phyloP scores from a whole-genome alignment of 163 green algal species.

The Volvox carteri region DNA sequence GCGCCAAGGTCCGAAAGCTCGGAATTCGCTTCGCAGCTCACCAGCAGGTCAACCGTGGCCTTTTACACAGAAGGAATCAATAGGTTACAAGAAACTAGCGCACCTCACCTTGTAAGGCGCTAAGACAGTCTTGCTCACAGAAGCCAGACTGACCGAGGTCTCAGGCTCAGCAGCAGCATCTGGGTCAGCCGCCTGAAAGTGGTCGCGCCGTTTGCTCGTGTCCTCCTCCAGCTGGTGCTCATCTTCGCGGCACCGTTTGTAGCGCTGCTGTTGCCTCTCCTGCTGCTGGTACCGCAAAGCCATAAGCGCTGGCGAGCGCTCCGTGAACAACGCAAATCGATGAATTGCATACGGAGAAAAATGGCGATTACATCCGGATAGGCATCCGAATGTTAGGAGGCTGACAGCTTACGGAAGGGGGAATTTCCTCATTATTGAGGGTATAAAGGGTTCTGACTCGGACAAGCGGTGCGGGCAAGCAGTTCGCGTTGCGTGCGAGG shows the following conservation, averaged over 20 bases:
- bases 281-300: background rate
- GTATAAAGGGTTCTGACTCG: background rate
- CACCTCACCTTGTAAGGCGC: constrained; percentile 37
- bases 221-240: background rate
- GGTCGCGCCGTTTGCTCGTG: background rate
- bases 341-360: background rate
- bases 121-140: background rate
- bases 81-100: background rate
- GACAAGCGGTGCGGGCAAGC: no score
- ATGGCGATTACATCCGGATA: background rate
- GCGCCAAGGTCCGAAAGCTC: no score
- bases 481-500: no score
- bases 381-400: background rate
- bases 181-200: background rate
- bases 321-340: background rate
- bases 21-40: no score
- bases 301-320: background rate
- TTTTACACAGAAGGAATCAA: no score
- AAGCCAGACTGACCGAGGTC: background rate
- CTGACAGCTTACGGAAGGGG: background rate
- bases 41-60: no score
- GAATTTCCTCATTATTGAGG: background rate
- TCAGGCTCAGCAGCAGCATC: background rate
- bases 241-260: background rate
- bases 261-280: background rate